Percentiles rank a stretch among this genome's conserved stretches.
Conservation (phyloP, 2,329 filamentous ascomycete genomes). For the Aspergillus piperis region DNA sequence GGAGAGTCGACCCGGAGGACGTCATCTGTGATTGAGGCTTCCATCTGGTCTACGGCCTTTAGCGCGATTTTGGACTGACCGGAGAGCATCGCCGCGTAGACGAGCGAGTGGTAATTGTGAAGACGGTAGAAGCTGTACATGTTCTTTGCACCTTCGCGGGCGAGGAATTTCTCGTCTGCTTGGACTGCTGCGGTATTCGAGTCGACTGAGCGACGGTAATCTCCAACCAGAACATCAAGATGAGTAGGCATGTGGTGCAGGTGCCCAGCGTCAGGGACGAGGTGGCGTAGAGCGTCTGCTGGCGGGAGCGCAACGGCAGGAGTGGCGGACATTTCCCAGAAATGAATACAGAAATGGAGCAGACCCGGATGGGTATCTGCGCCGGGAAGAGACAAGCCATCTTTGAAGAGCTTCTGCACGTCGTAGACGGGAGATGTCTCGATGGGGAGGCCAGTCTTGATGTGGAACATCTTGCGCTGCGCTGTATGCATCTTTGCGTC, state of each 20-base stretch:
- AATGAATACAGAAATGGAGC: constrained; percentile 72
- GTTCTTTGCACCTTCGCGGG: constrained; percentile 58
- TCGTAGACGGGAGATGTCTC: constrained; percentile 40
- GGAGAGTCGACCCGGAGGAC: constrained; percentile 66
- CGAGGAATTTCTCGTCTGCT: constrained; percentile 68
- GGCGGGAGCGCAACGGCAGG: constrained; percentile 63
- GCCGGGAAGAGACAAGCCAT: constrained; percentile 52
- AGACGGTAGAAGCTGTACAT: constrained; percentile 76
- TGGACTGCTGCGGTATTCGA: constrained; percentile 67
- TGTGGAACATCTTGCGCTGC: constrained; percentile 64
- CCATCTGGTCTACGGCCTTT: constrained; percentile 59
- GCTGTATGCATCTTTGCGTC: constrained; percentile 67
- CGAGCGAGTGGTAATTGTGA: constrained; percentile 71
- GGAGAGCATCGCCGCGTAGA: constrained; percentile 76
- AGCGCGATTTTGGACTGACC: constrained; percentile 64
- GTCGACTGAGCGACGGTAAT: constrained; percentile 67
- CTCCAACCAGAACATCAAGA: constrained; percentile 69
- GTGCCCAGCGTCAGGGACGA: constrained; percentile 69
- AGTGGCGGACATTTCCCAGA: constrained; percentile 71
- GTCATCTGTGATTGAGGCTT: constrained; percentile 62
- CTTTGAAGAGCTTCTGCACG: constrained; percentile 60
- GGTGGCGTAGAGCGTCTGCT: constrained; percentile 62
- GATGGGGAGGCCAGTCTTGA: constrained; percentile 57
- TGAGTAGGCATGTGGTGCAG: constrained; percentile 76
- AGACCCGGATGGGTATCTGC: constrained; percentile 65